Percentiles rank a stretch among this genome's conserved stretches.
Evolutionary conservation across 1,284 basidiomycete genomes (phyloP).

Genomic region (Abortiporus biennis): DNA sequence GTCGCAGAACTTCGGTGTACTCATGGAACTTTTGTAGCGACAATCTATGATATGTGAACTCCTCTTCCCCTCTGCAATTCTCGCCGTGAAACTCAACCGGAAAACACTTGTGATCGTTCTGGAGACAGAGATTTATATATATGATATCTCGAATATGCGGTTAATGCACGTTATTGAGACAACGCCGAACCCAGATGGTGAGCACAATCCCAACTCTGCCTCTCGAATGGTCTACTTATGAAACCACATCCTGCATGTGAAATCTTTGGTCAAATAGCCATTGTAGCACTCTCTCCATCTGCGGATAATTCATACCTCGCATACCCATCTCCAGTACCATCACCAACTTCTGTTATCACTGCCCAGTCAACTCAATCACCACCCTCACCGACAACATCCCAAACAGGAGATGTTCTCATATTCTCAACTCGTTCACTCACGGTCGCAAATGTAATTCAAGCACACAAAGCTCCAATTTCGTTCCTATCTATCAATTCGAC

Average conservation of each 20-base stretch:
- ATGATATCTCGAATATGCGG: conserved; percentile 99
- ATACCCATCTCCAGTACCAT: conserved; percentile 91
- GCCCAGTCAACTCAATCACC: conserved; percentile 35
- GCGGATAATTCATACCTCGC: conserved; percentile 95
- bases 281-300: conserved; percentile 93
- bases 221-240: not conserved
- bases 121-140: conserved; percentile 96
- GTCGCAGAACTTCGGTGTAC: no score
- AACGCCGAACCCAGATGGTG: conserved; percentile 90
- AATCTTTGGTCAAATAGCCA: conserved; percentile 58
- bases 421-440: conserved; percentile 91
- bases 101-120: conserved; percentile 95
- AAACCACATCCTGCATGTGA: conserved; percentile 1
- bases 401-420: conserved; percentile 84
- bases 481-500: conserved; percentile 82
- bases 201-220: conserved; percentile 10
- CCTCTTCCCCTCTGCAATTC: conserved; percentile 92
- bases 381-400: conserved; percentile 32
- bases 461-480: conserved; percentile 93
- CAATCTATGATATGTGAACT: conserved; percentile 99
- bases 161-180: conserved; percentile 97
- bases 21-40: no score
- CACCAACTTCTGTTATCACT: conserved; percentile 57
- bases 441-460: conserved; percentile 94
- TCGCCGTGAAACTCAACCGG: conserved; percentile 95